Evolutionary conservation across 1,139 yeast genomes (phyloP).

Genomic region (Saccharomyces hybrid): DNA sequence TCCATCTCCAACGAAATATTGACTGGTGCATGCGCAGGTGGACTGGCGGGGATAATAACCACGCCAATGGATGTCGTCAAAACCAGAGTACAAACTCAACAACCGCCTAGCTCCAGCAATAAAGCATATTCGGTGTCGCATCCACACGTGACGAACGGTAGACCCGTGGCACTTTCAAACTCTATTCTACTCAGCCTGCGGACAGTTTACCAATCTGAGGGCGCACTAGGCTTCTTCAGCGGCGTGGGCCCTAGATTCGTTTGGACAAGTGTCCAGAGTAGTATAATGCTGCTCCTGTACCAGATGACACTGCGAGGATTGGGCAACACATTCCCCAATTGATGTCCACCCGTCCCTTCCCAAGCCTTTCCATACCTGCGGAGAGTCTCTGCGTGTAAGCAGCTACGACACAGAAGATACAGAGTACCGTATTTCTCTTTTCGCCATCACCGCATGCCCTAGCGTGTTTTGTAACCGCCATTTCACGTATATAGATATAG

Average conservation of each 20-base stretch:
- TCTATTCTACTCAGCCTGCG: constrained; percentile 57
- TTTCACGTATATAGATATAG: not conserved
- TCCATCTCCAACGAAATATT: constrained; percentile 57
- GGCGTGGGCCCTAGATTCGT: constrained; percentile 96
- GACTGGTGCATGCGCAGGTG: constrained; percentile 97
- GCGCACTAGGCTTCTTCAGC: constrained; percentile 70
- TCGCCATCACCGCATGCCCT: not conserved
- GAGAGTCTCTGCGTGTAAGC: not conserved
- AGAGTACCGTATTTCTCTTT: not conserved
- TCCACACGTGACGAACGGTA: constrained; percentile 7
- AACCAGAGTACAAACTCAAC: constrained; percentile 83
- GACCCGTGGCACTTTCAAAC: constrained; percentile 36
- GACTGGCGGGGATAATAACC: constrained; percentile 78
- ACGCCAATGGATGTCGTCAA: constrained; percentile 90
- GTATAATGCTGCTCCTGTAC: constrained; percentile 84
- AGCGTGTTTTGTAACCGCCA: not conserved
- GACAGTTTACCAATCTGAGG: constrained; percentile 68
- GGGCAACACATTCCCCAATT: constrained; percentile 10
- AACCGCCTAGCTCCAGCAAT: constrained; percentile 8
- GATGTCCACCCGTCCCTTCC: too few species aligned
- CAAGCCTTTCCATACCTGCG: too few species aligned
- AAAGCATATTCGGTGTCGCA: not conserved
- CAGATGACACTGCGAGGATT: constrained; percentile 41
- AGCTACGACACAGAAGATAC: not conserved
- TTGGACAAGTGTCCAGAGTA: constrained; percentile 95